Percentiles rank a stretch among this genome's conserved stretches.
Evolutionary conservation across 1,284 basidiomycete genomes (phyloP).

Genomic region (Mycena sp.): DNA sequence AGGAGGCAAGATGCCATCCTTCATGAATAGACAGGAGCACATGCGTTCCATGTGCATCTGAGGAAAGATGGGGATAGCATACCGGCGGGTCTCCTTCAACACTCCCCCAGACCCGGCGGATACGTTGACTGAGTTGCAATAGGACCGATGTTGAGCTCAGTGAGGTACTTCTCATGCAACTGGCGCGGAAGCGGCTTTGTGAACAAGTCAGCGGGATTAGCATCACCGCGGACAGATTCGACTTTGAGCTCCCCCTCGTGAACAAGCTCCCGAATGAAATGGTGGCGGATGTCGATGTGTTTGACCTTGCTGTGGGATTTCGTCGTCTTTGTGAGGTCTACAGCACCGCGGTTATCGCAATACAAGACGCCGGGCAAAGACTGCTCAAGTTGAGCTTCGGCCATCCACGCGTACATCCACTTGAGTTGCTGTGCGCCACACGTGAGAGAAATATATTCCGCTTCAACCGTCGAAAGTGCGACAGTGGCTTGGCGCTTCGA

Average conservation of each 20-base stretch:
- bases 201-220: no score
- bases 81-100: not conserved
- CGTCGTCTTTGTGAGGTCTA: no score
- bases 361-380: not conserved
- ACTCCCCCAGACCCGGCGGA: not conserved
- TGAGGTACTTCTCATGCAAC: not conserved
- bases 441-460: not conserved
- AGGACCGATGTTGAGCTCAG: not conserved
- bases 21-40: no score
- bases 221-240: not conserved
- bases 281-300: no score
- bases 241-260: not conserved
- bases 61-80: no score
- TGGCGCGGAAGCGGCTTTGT: not conserved
- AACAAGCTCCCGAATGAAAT: not conserved
- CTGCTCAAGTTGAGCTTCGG: not conserved
- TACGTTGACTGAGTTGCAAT: not conserved
- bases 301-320: not conserved
- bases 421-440: not conserved
- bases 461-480: no score
- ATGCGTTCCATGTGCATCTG: not conserved
- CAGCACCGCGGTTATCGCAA: not conserved
- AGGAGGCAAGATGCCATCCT: no score
- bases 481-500: not conserved
- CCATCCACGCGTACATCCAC: no score